Evolutionary conservation across 2,329 filamentous ascomycete species (phyloP).

Genomic region (Penicillium olsonii): DNA sequence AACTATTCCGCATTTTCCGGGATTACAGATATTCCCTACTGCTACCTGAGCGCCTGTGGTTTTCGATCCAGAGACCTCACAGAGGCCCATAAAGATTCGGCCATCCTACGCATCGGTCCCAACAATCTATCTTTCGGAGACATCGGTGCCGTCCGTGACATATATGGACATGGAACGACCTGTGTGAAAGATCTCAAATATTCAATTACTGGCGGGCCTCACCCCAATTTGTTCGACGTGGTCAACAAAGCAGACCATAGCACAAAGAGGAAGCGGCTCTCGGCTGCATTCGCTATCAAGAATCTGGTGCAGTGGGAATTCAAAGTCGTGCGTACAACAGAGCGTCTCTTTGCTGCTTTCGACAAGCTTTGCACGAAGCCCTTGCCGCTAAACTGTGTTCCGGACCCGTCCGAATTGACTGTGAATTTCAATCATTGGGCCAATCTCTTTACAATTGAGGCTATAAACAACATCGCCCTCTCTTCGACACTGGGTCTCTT

Average conservation of each 20-base stretch:
- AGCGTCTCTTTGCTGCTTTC: conserved; percentile 43
- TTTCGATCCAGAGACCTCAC: conserved; percentile 44
- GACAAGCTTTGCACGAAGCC: conserved; percentile 47
- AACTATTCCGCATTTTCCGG: conserved; percentile 44
- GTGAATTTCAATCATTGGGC: conserved; percentile 53
- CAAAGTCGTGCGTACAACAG: conserved; percentile 52
- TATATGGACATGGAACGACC: conserved; percentile 51
- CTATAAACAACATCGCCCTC: conserved; percentile 56
- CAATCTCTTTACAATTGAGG: conserved; percentile 58
- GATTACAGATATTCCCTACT: conserved; percentile 48
- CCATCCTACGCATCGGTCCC: conserved; percentile 46
- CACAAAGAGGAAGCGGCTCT: conserved; percentile 50
- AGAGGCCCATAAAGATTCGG: conserved; percentile 46
- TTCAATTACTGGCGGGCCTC: conserved; percentile 44
- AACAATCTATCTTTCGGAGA: conserved; percentile 44
- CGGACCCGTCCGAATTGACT: conserved; percentile 42
- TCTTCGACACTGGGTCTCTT: conserved; percentile 51
- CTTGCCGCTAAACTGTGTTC: conserved; percentile 20
- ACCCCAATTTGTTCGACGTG: conserved; percentile 54
- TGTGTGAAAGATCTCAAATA: conserved; percentile 53
- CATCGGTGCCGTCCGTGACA: conserved; percentile 45
- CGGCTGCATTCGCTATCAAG: conserved; percentile 52
- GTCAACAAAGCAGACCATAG: conserved; percentile 52
- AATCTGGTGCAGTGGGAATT: conserved; percentile 55
- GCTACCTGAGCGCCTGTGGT: conserved; percentile 42